Evolutionary conservation across 2,329 filamentous ascomycete species (phyloP).

Genomic region (Botrytis porri): DNA sequence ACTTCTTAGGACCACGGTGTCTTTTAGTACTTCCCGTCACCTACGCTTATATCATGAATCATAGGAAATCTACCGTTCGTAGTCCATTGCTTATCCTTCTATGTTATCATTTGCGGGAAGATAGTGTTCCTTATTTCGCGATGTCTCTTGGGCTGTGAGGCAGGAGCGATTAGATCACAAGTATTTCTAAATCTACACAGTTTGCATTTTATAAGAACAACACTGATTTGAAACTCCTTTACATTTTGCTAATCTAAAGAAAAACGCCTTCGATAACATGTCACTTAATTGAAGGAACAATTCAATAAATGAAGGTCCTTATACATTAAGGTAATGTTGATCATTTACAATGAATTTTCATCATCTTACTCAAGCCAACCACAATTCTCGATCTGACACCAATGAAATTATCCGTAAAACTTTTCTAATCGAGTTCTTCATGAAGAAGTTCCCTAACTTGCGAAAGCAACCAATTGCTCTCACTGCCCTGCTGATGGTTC

Average conservation of each 20-base stretch:
- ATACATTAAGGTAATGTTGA: not conserved
- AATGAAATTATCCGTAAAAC: not conserved
- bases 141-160: too few relatives aligned
- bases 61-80: accelerated
- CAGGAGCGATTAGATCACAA: not conserved
- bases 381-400: not conserved
- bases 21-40: not conserved
- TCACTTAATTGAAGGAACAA: not conserved
- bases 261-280: accelerated
- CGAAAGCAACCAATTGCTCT: not conserved
- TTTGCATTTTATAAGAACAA: not conserved
- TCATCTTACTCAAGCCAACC: not conserved
- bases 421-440: not conserved
- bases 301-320: not conserved
- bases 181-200: not conserved
- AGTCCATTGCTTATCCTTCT: not conserved
- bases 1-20: not conserved
- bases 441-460: not conserved
- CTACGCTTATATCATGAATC: not conserved
- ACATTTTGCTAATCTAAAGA: not conserved
- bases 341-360: not conserved
- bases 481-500: not conserved
- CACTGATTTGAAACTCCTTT: not conserved
- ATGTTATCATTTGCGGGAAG: accelerated
- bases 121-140: accelerated